Evolutionary conservation across 805 yeast genomes (phyloP).

Genomic region (Ogataea dorogensis): DNA sequence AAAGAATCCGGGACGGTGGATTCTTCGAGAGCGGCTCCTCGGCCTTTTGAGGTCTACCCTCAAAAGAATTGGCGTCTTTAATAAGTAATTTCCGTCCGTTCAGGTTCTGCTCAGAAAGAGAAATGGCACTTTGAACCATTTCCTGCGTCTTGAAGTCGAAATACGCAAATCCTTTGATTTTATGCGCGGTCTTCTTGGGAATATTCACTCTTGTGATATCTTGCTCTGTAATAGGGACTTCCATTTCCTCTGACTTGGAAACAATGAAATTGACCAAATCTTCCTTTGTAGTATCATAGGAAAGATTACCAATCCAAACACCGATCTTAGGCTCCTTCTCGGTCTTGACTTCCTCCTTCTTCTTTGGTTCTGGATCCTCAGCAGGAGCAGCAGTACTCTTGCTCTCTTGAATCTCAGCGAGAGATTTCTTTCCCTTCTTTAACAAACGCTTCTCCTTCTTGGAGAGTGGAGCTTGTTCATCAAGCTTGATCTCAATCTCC

Average conservation of each 20-base stretch:
- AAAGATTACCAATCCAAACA: constrained; percentile 92
- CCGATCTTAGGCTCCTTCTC: constrained; percentile 44
- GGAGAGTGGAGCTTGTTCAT: constrained; percentile 77
- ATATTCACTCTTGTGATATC: constrained; percentile 76
- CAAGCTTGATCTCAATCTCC: constrained; percentile 67
- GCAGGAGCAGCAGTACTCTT: constrained; percentile 33
- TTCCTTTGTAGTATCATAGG: constrained; percentile 78
- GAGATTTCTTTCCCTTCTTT: constrained; percentile 70
- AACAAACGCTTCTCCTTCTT: constrained; percentile 85
- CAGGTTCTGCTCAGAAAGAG: constrained; percentile 66
- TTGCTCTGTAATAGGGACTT: constrained; percentile 41
- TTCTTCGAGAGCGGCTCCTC: constrained; percentile 55
- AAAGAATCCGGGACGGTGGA: constrained; percentile 85
- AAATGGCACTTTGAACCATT: constrained; percentile 61
- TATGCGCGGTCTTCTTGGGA: constrained; percentile 67
- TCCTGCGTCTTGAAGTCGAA: constrained; percentile 67
- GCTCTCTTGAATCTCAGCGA: constrained; percentile 49
- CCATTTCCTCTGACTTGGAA: constrained; percentile 37
- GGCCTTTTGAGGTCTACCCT: constrained; percentile 74
- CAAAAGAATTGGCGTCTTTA: constrained; percentile 75
- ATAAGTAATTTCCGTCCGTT: constrained; percentile 86
- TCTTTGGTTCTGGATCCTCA: constrained; percentile 5
- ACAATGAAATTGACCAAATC: constrained; percentile 66
- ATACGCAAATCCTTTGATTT: constrained; percentile 86
- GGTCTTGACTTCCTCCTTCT: constrained; percentile 3